Base-by-base conservation (phyloP, 2,329 filamentous ascomycete genomes). In the Trichoderma afroharzianum region DNA sequence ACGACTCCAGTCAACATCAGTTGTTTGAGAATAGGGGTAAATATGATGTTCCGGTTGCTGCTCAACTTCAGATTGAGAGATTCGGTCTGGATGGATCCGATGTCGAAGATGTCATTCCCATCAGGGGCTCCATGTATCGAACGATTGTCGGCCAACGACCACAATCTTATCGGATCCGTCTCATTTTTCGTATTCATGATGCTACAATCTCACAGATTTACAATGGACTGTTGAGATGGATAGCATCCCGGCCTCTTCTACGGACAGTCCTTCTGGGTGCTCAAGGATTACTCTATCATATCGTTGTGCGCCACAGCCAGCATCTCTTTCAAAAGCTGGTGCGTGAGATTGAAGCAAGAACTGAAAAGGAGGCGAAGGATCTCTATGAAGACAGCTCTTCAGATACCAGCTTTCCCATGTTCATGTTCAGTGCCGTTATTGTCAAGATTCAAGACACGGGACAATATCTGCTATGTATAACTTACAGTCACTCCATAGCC, bases 401-500 rank as follows among this genome's bases (percentile, higher is more conserved):
- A 0, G 68, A 68, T 1, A 55, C 36, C 1, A 76, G 77, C 32
- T 74, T 76, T 0, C 75, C 75, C 1, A 75, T 74, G 2, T 78
- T 80, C 66, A 81, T 81, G 78, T 78, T 81, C 26, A 75, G 76
- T 6, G 75, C 75, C 2, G 61, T 76, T 15, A 70, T 81, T 32
- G 71, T 81, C 30, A 74, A 55, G 0, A 71, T 77, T 12, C 43
- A 67, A 32, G 68, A 71, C 1, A 75, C 72, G 2, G 71, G 61
- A 1, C 71, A 73, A 7, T 63, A 68, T 5, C 77, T 77, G 62
- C 72, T 82, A 14, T 70, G 73, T 21, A 72, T 80, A 58, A 79
- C 77, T 0, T 80, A 80, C 63, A 82, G 78, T 68, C 81, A 82
- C 72, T 80, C 79, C 55, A 73, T 79, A 47, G 76, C 81, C 30